Evolutionary conservation across 1,139 yeast species (phyloP), one percentile per base, ranked within the genome.

Genomic region (Suzukiozyma palmioleophila): DNA sequence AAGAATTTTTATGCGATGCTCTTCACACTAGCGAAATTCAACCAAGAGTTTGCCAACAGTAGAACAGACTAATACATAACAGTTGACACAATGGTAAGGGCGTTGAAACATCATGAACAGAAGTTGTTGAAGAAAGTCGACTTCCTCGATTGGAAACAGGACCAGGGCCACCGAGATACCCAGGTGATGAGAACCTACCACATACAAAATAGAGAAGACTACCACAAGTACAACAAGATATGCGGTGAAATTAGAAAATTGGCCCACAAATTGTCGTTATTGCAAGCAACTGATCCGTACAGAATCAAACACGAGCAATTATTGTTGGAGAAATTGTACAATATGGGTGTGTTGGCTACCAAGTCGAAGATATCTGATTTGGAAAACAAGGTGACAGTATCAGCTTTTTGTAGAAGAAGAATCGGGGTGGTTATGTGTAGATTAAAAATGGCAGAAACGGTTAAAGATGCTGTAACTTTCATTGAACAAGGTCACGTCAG

Each of bases 401-500:
- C 95, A 54, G 92, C 96, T 2, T 64, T 94, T 37, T 90, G 97
- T 59, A 77, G 97, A 51, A 75, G 99, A 52, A 74, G 99, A 56
- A 76, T 94, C 26, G 96, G 95, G 6, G 96, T 92, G 30, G 94
- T 94, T 38, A 87, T 94, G 96, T 89, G 95, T 54, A 77, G 97
- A 44, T 69, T 90, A 48, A 88, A 85, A 54, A 94, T 94, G 99
- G 94, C 96, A 0, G 92, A 90, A 55, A 84, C 84, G 34, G 74
- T 92, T 31, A 69, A 77, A 27, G 97, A 89, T 60, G 98, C 97
- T 0, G 86, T 90, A 15, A 87, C 87, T 36, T 88, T 87, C 57
- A 77, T 94, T 15, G 97, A 92, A 57, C 97, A 92, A 60, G 99
- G 99, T 3, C 97, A 94, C 56, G 96, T 94, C 3, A 76, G 98